Evolutionary conservation across 1,284 basidiomycete species (phyloP).

Genomic region (Earliella scabrosa): DNA sequence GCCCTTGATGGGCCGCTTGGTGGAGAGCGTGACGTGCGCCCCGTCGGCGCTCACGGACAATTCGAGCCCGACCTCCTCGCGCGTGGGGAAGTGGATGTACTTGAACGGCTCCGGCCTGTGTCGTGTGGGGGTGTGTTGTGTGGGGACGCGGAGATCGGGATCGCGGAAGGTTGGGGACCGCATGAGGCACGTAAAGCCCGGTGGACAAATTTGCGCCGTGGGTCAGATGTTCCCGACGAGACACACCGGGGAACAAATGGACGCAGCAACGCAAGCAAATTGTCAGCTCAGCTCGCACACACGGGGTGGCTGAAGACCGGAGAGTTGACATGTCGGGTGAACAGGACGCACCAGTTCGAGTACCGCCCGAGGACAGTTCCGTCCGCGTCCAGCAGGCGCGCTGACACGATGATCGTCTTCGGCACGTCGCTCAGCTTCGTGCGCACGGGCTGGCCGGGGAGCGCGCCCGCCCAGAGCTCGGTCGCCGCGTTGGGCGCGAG

Average conservation of each 20-base stretch:
- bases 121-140: conserved; percentile 1
- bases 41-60: conserved; percentile 57
- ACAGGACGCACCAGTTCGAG: conserved; percentile 68
- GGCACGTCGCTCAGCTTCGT: conserved; percentile 69
- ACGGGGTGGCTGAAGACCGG: neutral
- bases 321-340: neutral
- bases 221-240: neutral
- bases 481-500: conserved; percentile 81
- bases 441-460: conserved; percentile 73
- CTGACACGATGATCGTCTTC: conserved; percentile 75
- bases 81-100: conserved; percentile 79
- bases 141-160: neutral
- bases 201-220: too few species aligned
- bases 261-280: neutral
- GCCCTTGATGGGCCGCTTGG: conserved; percentile 81
- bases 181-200: neutral
- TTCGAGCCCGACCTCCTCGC: conserved; percentile 59
- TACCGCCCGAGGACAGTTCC: conserved; percentile 74
- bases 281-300: neutral
- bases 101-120: conserved; percentile 90
- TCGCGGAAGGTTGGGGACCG: too few species aligned
- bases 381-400: conserved; percentile 64
- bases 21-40: conserved; percentile 64
- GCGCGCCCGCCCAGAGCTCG: conserved; percentile 71
- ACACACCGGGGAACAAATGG: neutral